Evolutionary conservation across 257 asterid species (phyloP).

Genomic region (Linaria vulgaris): DNA sequence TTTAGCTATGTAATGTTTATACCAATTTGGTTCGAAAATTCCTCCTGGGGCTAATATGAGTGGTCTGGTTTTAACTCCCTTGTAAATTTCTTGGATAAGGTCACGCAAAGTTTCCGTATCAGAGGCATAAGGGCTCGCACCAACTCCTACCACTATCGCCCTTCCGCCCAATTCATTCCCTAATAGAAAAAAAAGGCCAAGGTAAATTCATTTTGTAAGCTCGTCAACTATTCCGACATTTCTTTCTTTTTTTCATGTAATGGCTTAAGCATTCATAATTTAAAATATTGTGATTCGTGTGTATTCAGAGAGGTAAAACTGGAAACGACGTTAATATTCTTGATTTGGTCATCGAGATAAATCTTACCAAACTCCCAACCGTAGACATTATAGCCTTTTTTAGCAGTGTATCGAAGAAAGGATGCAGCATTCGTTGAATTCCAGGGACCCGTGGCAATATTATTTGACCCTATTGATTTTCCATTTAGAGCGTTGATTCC

Average conservation of each 20-base stretch:
- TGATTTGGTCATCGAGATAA: background rate
- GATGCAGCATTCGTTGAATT: conserved; percentile 60
- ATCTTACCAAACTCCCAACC: conserved; percentile 86
- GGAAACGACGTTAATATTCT: background rate
- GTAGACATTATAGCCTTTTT: conserved; percentile 56
- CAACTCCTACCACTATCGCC: conserved; percentile 36
- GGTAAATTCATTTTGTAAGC: background rate
- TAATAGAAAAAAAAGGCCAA: conserved; percentile 14
- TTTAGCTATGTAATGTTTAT: conserved; percentile 26
- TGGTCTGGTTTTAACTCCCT: conserved; percentile 27
- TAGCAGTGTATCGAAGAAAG: conserved; percentile 53
- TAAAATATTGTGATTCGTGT: no score
- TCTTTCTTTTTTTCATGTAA: no score
- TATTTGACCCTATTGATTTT: conserved; percentile 34
- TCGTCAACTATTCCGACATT: background rate
- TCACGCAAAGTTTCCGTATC: conserved; percentile 31
- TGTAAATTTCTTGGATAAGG: conserved; percentile 34
- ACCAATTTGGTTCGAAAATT: conserved; percentile 41
- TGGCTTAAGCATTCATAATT: no score
- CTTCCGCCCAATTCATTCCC: conserved; percentile 46
- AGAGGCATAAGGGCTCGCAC: conserved; percentile 31
- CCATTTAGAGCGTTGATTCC: conserved; percentile 77
- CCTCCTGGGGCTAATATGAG: conserved; percentile 44
- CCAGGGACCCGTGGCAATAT: conserved; percentile 61
- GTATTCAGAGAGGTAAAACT: no score